Conservation (phyloP, 441 rosid genomes). For the Breynia disticha region DNA sequence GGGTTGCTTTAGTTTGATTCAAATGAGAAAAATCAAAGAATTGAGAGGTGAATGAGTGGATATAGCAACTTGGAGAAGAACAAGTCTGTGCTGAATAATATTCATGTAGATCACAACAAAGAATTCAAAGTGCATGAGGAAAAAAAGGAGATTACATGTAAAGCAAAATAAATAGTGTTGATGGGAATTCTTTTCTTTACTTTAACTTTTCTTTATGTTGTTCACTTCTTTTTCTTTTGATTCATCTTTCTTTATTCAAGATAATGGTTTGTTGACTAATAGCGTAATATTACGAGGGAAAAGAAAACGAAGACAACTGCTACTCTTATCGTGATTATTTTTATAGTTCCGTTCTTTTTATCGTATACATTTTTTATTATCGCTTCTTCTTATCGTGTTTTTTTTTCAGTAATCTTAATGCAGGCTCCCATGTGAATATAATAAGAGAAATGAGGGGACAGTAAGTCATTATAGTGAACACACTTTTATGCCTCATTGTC, state of each 20-base stretch:
- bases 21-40: not conserved
- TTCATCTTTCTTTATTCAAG: conserved; percentile 10
- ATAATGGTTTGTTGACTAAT: conserved; percentile 32
- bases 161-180: conserved; percentile 16
- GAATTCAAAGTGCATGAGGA: conserved; percentile 7
- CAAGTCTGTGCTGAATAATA: conserved; percentile 1
- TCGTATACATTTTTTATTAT: too few species aligned
- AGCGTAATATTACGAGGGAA: conserved; percentile 20
- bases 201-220: not conserved
- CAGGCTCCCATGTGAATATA: too few species aligned
- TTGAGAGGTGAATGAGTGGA: not conserved
- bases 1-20: conserved; percentile 3
- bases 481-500: too few species aligned
- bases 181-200: conserved; percentile 10
- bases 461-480: too few species aligned
- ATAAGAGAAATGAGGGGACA: too few species aligned
- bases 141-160: conserved; percentile 16
- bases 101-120: conserved; percentile 2
- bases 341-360: too few species aligned
- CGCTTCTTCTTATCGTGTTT: too few species aligned
- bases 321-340: too few species aligned
- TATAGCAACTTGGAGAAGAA: conserved; percentile 7
- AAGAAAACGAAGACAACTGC: too few species aligned
- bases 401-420: too few species aligned
- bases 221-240: conserved; percentile 7